Evolutionary conservation across 352 stramenopile genomes (phyloP).

Genomic region (Blastocystis sp.): DNA sequence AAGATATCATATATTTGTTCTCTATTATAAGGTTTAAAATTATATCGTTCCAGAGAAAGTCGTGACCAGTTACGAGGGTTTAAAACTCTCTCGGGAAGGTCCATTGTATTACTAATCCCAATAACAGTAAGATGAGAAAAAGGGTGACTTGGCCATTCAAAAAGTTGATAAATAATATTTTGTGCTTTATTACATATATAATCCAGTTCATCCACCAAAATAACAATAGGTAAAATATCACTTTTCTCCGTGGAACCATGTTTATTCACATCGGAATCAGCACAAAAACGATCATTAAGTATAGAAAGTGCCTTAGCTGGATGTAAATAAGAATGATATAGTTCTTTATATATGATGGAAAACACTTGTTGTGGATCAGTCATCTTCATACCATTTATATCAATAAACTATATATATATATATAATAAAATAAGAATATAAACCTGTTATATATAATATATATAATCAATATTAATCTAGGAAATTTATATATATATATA

Average conservation of each 20-base stretch:
- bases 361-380: conserved; percentile 13
- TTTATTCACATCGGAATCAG: too few species aligned
- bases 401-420: conserved; percentile 10
- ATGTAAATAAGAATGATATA: too few species aligned
- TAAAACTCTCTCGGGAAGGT: conserved; percentile 51
- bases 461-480: conserved; percentile 27
- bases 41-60: conserved; percentile 23
- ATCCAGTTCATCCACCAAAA: conserved; percentile 60
- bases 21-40: conserved; percentile 19
- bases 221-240: conserved; percentile 44
- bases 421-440: not conserved
- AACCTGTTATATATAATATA: conserved; percentile 8
- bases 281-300: too few species aligned
- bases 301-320: too few species aligned
- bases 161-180: conserved; percentile 58
- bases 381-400: conserved; percentile 36
- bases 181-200: conserved; percentile 56
- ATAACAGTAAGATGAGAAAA: conserved; percentile 49
- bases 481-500: conserved; percentile 3
- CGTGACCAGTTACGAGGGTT: conserved; percentile 9
- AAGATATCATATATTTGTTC: too few species aligned
- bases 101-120: conserved; percentile 58
- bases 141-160: conserved; percentile 53
- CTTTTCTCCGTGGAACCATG: too few species aligned
- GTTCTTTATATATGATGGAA: too few species aligned